Percentiles rank a stretch among this genome's conserved stretches.
Conservation (phyloP, 768 basidiomycete species). For the Mycena rosella region DNA sequence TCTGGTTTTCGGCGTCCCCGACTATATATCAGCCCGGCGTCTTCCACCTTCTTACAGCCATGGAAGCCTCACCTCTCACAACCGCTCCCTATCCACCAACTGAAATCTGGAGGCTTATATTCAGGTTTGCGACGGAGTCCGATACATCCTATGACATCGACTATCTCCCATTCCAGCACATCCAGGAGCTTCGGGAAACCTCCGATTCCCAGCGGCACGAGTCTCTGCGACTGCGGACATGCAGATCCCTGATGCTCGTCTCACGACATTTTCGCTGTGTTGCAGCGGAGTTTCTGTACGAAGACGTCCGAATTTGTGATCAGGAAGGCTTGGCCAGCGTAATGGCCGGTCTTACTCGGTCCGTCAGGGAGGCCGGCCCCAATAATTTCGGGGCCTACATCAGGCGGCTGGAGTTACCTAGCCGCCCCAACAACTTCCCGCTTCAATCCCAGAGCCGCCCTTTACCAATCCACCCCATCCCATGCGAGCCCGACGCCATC, state of each 20-base stretch:
- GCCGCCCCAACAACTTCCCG: background rate
- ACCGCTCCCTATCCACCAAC: too few relatives aligned
- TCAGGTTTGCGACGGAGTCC: slow-evolving; percentile 1
- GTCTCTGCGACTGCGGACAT: slow-evolving; percentile 4
- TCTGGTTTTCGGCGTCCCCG: too few relatives aligned
- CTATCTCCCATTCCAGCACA: slow-evolving; percentile 14
- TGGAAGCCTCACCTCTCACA: too few relatives aligned
- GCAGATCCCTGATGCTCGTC: slow-evolving; percentile 12
- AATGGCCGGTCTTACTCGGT: slow-evolving; percentile 15
- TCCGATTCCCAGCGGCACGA: background rate
- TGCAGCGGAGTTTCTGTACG: slow-evolving; percentile 26
- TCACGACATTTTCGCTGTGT: slow-evolving; percentile 13
- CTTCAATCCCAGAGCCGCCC: background rate
- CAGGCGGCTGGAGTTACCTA: slow-evolving; percentile 29
- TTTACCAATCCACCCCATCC: background rate
- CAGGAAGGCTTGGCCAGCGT: slow-evolving; percentile 10
- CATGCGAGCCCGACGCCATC: background rate
- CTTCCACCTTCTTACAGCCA: too few relatives aligned
- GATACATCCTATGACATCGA: background rate
- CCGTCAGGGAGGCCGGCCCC: slow-evolving; percentile 8
- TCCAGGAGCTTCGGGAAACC: slow-evolving; percentile 14
- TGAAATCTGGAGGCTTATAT: slow-evolving; percentile 24
- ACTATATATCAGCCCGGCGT: too few relatives aligned
- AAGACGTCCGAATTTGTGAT: slow-evolving; percentile 20
- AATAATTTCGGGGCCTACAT: slow-evolving; percentile 18